phyloP scores from a whole-genome alignment of 257 asterid genomes.

The Galeopsis tetrahit region DNA sequence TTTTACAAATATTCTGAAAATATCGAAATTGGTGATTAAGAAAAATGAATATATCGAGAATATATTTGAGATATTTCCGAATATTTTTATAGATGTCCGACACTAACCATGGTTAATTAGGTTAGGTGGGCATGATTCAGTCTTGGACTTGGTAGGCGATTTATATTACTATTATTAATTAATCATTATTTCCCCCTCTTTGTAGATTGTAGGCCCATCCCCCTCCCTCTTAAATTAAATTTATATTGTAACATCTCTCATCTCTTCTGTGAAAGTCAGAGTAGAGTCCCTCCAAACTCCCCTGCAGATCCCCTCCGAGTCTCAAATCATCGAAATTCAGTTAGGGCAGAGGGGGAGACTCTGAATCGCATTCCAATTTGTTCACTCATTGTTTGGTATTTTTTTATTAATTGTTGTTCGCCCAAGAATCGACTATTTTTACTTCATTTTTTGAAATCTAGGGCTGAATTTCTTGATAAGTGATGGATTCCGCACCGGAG shows the following conservation, averaged over 20 bases:
- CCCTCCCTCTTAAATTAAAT: background rate
- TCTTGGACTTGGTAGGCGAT: no score
- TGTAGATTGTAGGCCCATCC: no score
- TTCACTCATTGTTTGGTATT: conserved; percentile 16
- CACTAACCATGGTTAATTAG: no score
- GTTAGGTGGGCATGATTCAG: no score
- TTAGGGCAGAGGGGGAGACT: conserved; percentile 28
- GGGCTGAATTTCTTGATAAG: conserved; percentile 13
- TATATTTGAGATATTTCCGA: no score
- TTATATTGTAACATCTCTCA: conserved; percentile 29
- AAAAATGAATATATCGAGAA: no score
- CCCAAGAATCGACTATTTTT: conserved; percentile 16
- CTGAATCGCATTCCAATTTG: background rate
- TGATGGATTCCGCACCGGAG: conserved; percentile 59
- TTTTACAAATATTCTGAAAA: no score
- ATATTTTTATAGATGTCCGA: no score
- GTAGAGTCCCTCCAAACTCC: conserved; percentile 35
- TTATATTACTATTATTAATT: no score
- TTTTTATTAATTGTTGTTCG: background rate
- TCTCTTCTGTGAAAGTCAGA: conserved; percentile 29
- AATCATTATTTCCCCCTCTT: no score
- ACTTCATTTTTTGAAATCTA: conserved; percentile 13
- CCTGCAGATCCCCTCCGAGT: conserved; percentile 28
- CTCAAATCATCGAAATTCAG: conserved; percentile 3
- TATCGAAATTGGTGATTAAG: no score